A percentile compares a stretch with the other conserved stretches of the same genome.
Evolutionary conservation across 495 filamentous ascomycete genomes (phyloP).

Genomic region (Staphylotrichum tortipilum): DNA sequence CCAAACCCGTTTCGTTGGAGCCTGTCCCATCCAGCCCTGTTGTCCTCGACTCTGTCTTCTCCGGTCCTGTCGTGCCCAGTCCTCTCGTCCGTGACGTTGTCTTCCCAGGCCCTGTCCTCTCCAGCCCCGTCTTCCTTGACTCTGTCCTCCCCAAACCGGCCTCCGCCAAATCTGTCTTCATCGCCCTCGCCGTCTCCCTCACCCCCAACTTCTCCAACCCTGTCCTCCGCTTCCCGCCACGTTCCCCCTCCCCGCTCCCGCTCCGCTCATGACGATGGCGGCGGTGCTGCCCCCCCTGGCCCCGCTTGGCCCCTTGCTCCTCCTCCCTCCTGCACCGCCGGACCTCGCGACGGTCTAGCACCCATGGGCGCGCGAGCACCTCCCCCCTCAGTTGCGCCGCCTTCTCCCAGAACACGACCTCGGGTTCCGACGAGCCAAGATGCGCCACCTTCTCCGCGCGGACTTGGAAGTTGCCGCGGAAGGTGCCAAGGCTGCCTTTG

Average conservation of each 20-base stretch:
- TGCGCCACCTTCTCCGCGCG: constrained; percentile 56
- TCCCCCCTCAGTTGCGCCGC: constrained; percentile 52
- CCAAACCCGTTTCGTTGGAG: too few species aligned
- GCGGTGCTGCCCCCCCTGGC: constrained; percentile 30
- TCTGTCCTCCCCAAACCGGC: background rate
- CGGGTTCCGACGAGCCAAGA: constrained; percentile 58
- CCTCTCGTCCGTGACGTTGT: background rate
- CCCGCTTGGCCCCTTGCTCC: constrained; percentile 24
- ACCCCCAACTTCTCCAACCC: background rate
- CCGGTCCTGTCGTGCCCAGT: background rate
- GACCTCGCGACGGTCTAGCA: constrained; percentile 46
- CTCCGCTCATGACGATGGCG: too few species aligned
- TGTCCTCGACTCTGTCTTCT: too few species aligned
- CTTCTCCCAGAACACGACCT: constrained; percentile 70
- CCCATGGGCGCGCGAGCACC: constrained; percentile 62
- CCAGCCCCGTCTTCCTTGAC: background rate
- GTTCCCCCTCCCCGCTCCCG: constrained; percentile 25
- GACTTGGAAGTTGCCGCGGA: constrained; percentile 57
- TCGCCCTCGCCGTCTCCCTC: too few species aligned
- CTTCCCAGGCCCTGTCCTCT: background rate
- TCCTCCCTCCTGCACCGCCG: constrained; percentile 45
- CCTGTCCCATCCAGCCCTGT: too few species aligned
- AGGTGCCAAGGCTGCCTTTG: constrained; percentile 62
- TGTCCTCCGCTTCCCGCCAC: background rate
- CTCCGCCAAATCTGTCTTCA: background rate